These are phyloP conservation scores for Leishmania gerbilli DNA, from an alignment of 208 protist species.

Conservation along the genomic window DNA sequence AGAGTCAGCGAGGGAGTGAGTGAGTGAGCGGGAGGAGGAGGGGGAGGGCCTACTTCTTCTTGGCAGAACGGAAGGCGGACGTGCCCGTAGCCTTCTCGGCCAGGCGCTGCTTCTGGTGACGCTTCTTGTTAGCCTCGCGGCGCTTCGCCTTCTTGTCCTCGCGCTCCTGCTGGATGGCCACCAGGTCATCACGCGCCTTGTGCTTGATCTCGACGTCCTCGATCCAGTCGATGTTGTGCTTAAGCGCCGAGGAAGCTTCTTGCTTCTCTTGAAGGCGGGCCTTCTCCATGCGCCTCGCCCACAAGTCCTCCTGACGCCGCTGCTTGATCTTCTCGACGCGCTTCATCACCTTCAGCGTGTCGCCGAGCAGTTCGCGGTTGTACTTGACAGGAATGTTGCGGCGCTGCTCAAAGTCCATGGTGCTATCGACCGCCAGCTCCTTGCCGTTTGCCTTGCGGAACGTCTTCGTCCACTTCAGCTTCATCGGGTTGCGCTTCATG, in stretches of 20 bases:
- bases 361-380: constrained; percentile 97
- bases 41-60: constrained; percentile 33
- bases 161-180: constrained; percentile 74
- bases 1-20: too few species aligned
- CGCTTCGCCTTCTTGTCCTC: constrained; percentile 78
- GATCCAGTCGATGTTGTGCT: constrained; percentile 95
- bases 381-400: constrained; percentile 99
- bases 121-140: constrained; percentile 76
- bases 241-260: constrained; percentile 83
- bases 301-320: constrained; percentile 92
- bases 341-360: constrained; percentile 97
- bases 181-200: constrained; percentile 77
- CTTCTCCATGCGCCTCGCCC: constrained; percentile 90
- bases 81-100: constrained; percentile 63
- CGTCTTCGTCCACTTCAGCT: constrained; percentile 99
- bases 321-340: constrained; percentile 96
- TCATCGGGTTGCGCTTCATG: constrained; percentile 99
- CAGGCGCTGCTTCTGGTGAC: constrained; percentile 58
- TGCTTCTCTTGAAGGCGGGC: constrained; percentile 74
- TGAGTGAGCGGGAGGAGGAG: background rate
- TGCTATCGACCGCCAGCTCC: constrained; percentile 97
- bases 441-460: constrained; percentile 98
- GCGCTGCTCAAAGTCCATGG: constrained; percentile 99
- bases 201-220: constrained; percentile 86
- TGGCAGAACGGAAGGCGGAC: constrained; percentile 53